These are phyloP conservation scores for Kuraishia ogatae DNA, from an alignment of 805 yeast genomes.

Conservation along the genomic window DNA sequence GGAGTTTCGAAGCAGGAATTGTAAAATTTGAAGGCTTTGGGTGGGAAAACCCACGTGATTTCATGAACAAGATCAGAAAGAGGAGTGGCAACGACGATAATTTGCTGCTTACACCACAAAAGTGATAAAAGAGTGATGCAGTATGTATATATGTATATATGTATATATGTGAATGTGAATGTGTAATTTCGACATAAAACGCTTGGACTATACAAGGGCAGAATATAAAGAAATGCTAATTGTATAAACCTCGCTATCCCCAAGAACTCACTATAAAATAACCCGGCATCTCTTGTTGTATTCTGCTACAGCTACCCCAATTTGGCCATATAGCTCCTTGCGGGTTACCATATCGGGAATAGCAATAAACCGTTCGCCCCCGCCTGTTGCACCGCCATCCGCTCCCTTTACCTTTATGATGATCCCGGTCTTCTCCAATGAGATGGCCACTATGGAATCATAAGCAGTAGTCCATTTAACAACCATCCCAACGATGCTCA, in stretches of 20 bases:
- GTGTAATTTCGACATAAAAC: too few species aligned
- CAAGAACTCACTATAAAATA: slow-evolving; percentile 12
- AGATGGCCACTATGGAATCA: slow-evolving; percentile 57
- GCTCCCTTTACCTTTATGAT: slow-evolving; percentile 52
- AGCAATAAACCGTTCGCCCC: slow-evolving; percentile 57
- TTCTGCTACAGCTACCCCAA: slow-evolving; percentile 74
- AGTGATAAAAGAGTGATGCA: not conserved
- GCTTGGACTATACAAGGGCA: too few species aligned
- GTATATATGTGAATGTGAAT: too few species aligned
- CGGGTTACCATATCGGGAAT: slow-evolving; percentile 60
- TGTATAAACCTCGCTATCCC: slow-evolving; percentile 10
- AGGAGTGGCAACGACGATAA: slow-evolving; percentile 30
- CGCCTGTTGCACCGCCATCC: slow-evolving; percentile 11
- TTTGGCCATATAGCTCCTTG: slow-evolving; percentile 57
- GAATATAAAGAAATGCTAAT: too few species aligned
- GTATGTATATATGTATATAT: slow-evolving; percentile 8
- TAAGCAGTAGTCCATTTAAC: slow-evolving; percentile 68
- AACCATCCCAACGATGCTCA: slow-evolving; percentile 50
- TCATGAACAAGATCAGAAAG: slow-evolving; percentile 34
- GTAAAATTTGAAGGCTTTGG: slow-evolving; percentile 50
- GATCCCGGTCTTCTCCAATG: slow-evolving; percentile 75
- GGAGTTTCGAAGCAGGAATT: slow-evolving; percentile 19
- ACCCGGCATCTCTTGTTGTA: slow-evolving; percentile 67
- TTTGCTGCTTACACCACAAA: not conserved
- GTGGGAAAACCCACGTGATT: slow-evolving; percentile 35